These are phyloP conservation scores for Capsaspora owczarzaki DNA, from an alignment of 78 protist genomes.

Conservation along the genomic window DNA sequence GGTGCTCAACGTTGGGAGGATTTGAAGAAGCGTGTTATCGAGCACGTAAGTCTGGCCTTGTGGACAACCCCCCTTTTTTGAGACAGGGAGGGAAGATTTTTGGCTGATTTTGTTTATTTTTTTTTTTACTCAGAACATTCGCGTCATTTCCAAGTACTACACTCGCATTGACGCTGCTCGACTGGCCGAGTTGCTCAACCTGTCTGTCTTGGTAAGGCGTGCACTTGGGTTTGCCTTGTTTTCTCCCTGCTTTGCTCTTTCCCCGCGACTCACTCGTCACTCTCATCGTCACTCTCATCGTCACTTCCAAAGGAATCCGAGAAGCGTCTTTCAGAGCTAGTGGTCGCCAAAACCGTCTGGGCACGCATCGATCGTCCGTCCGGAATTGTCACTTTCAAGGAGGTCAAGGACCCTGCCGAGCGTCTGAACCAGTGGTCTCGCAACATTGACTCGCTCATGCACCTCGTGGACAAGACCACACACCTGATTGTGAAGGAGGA, in stretches of 20 bases:
- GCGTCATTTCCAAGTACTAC: conserved; percentile 31
- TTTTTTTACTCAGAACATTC: conserved; percentile 23
- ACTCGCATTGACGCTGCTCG: conserved; percentile 22
- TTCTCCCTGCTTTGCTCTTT: neutral
- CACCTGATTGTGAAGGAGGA: conserved; percentile 35
- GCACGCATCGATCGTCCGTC: conserved; percentile 40
- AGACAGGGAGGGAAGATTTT: neutral
- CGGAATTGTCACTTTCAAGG: conserved; percentile 12
- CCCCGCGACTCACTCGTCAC: neutral
- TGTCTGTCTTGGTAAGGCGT: neutral
- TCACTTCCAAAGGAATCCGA: conserved; percentile 20
- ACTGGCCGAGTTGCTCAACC: conserved; percentile 7
- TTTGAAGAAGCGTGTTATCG: conserved; percentile 18
- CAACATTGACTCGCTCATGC: conserved; percentile 15
- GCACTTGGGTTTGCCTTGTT: neutral
- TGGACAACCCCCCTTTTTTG: too few species aligned
- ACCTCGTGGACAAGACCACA: conserved; percentile 19
- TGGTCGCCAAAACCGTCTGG: neutral
- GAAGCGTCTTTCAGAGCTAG: conserved; percentile 7
- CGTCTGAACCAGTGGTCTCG: conserved; percentile 33
- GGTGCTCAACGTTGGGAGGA: neutral
- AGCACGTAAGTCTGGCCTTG: conserved; percentile 17
- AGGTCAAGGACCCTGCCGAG: conserved; percentile 2
- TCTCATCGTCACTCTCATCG: too few species aligned
- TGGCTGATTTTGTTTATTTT: neutral